Base-by-base conservation (phyloP, 352 stramenopile species). In the Globisporangium recalcitrans region DNA sequence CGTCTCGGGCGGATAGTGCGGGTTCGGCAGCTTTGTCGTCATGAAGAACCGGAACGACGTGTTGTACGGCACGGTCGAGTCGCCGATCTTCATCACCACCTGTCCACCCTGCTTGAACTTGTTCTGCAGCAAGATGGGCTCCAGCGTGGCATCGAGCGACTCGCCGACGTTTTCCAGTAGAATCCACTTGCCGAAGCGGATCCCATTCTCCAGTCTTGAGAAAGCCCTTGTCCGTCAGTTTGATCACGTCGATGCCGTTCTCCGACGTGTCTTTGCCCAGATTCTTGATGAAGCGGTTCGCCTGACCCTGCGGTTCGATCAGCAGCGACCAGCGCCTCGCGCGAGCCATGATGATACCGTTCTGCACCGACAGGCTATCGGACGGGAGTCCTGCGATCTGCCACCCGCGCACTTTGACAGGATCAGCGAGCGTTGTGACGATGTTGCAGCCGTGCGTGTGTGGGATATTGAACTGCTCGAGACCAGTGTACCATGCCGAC, bases 221-320 rank as follows among this genome's bases (percentile, higher is more conserved):
- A 36, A 95, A 94, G 11, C 80, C 73, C 29, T 91, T 91, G 54
- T 94, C 86, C 0, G 82, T 90, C 48, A 88, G 69, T 46, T 96
- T 93, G 52, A 93, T 82, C 6, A 95, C 85, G 19, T 95, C 86
- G 38, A 95, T 77, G 1, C 87, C 87, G 63, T 93, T 93, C 52
- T 95, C 87, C 0, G 81, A 92, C 21, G 85, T 75, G 32, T 93
- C 82, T 29, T 90, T 93, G 5, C 87, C 87, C 3, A 98, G 75
- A 36, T 94, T 97, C 71, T 98, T 98, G 72, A 98, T 93, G 67
- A 96, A 98, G 0, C 89, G 79, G 58, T 98, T 98, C 0, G 88
- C 92, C 73, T 98, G 92, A 0, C 92, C 92, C 63, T 98, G 91
- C 0, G 91, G 92, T 34, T 98, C 91, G 58, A 98, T 97, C 0